Base-by-base conservation (phyloP, 495 filamentous ascomycete genomes). In the Parachaetomium inaequale region DNA sequence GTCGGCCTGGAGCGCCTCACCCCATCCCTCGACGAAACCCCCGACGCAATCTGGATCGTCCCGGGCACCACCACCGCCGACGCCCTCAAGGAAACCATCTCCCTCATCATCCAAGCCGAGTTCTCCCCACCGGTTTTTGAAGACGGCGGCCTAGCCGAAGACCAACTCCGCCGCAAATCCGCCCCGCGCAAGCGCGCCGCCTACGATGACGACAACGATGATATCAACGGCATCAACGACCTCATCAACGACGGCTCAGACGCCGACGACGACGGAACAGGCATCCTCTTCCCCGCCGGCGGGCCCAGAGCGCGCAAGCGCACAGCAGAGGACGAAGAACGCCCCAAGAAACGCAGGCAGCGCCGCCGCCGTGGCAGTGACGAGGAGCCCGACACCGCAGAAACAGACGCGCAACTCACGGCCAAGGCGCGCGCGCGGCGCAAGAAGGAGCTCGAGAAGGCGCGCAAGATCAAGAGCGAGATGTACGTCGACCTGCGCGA, bases 401-500 rank as follows among this genome's bases (percentile, higher is more conserved):
- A 31, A 21, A 63, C 67, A 3, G 72, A 81, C n/a, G 79, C 75
- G 50, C 64, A 73, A 11, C 65, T 74, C 12, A 75, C 74, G 43
- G 80, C 75, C 53, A 73, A 72, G 36, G 81, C 79, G 40, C 79
- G 79, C 12, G 76, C 78, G 17, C 76, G 79, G n/a, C 82, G 83
- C 63, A 72, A 82, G 54, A 79, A 80, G 46, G 79, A 89, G 63
- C 74, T 83, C 23, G 87, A 86, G 58, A 88, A 90, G 70, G 79
- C 82, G 59, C 78, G 78, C 21, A 88, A 88, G 71, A 90, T 96
- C 72, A 97, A 96, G 80, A 92, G 88, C 70, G 84, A 85, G 21
- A 73, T 93, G 42, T 95, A 85, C 71, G 88, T 98, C 38, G 81
- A 87, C 63, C 83, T 85, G 38, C 90, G 86, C 70, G 89, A 91